A percentile compares a stretch with the other conserved stretches of the same genome.
These are phyloP conservation scores for Xylariaceae sp. DNA, from an alignment of 2,329 filamentous ascomycete genomes.

Conservation along the genomic window DNA sequence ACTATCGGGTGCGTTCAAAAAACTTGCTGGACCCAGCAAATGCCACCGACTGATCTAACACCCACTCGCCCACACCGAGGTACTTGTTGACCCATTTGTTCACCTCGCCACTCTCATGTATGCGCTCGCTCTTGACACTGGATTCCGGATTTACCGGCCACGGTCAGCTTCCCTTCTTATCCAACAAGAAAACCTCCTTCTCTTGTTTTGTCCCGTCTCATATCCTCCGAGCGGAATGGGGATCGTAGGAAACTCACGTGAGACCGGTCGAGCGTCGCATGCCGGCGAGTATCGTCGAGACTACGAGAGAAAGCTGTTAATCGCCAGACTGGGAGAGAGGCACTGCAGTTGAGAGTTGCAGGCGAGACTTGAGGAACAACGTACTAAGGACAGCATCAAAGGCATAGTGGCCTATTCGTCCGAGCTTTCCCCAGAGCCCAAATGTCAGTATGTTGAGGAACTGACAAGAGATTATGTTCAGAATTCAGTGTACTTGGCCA, in stretches of 20 bases:
- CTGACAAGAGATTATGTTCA: constrained; percentile 53
- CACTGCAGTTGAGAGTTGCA: background rate
- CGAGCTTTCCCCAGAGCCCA: constrained; percentile 79
- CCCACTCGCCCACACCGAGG: constrained; percentile 92
- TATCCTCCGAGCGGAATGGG: constrained; percentile 20
- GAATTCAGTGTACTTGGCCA: constrained; percentile 42
- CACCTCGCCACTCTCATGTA: constrained; percentile 84
- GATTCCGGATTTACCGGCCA: constrained; percentile 51
- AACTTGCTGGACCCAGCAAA: constrained; percentile 86
- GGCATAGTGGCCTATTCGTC: constrained; percentile 90
- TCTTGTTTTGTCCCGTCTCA: background rate
- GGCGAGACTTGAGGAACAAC: constrained; percentile 44
- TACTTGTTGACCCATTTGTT: constrained; percentile 93
- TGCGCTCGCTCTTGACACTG: constrained; percentile 87
- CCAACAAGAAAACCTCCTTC: background rate
- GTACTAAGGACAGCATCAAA: constrained; percentile 92
- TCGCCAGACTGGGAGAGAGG: background rate
- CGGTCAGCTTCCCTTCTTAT: constrained; percentile 10
- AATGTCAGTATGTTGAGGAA: constrained; percentile 73
- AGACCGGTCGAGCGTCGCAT: constrained; percentile 97
- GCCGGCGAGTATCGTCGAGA: constrained; percentile 95
- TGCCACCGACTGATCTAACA: constrained; percentile 97
- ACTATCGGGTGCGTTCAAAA: constrained; percentile 87
- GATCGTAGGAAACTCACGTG: constrained; percentile 73
- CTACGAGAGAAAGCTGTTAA: constrained; percentile 52